Percentiles rank a stretch among this genome's conserved stretches.
phyloP scores from a whole-genome alignment of 1,284 basidiomycete species.

The Apiotrichum brassicae region DNA sequence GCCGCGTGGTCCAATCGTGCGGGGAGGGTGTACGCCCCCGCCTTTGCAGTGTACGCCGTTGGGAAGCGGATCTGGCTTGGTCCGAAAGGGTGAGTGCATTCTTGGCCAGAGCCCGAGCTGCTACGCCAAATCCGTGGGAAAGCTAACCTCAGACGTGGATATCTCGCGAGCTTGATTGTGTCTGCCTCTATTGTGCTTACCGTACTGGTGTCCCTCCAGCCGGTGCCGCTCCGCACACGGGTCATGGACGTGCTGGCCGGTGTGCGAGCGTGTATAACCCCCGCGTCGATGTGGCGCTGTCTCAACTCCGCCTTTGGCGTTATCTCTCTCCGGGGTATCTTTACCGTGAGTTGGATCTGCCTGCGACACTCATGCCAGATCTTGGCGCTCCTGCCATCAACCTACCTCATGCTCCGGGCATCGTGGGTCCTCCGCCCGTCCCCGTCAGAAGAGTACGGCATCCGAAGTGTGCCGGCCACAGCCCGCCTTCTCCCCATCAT shows the following conservation, averaged over 20 bases:
- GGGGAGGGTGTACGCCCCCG: slow-evolving; percentile 8
- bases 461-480: slow-evolving; percentile 9
- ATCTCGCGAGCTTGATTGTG: slow-evolving; percentile 6
- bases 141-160: too few relatives aligned
- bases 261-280: not conserved
- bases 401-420: slow-evolving; percentile 15
- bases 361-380: not conserved
- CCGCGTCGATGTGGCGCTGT: not conserved
- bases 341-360: not conserved
- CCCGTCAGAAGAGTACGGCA: not conserved
- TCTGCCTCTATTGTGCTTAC: slow-evolving; percentile 1
- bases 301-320: not conserved
- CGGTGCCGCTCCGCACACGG: slow-evolving; percentile 9
- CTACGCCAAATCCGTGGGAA: too few relatives aligned
- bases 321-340: not conserved
- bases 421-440: slow-evolving; percentile 9
- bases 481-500: slow-evolving; percentile 14
- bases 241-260: not conserved
- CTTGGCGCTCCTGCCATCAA: slow-evolving; percentile 4
- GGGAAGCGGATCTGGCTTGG: slow-evolving; percentile 19
- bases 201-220: slow-evolving; percentile 1
- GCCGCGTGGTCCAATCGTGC: slow-evolving; percentile 1
- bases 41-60: slow-evolving; percentile 12
- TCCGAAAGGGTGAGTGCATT: slow-evolving; percentile 6
- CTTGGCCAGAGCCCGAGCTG: too few relatives aligned